Base-by-base conservation (phyloP, 1,139 yeast species). In the Saccharomyces pastorianus region DNA sequence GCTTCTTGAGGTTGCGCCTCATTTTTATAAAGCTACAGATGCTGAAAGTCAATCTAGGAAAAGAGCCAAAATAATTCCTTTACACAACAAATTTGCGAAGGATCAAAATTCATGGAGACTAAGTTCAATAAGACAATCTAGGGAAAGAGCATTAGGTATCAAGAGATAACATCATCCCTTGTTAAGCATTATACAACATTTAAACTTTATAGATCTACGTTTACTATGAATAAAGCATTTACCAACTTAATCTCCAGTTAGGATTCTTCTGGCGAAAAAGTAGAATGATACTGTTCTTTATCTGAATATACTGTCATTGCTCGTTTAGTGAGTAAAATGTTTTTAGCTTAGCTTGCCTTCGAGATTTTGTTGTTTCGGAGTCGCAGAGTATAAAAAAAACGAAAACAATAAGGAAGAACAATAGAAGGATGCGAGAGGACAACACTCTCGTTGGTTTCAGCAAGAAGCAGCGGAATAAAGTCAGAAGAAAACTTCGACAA, bases 1-100 rank as follows among this genome's bases (percentile, higher is more conserved):
- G 97, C 74, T 93, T 47, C 76, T 85, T 7, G 90, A 87, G 62
- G 79, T 82, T 44, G 98, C 98, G 1, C 97, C 98, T 1, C 82
- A 83, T 52, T 91, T 85, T 70, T 93, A 88, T 77, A 83, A 84
- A 67, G 78, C 77, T 7, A 79, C 84, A 3, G 74, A 70, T 57
- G 69, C 67, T 1, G 64, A 69, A 38, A 72, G 74, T 69, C 64
- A 71, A 67, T 69, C 76, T 58, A 66, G 73, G 71, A 64, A 73
- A 53, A 77, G 75, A 59, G 71, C 71, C 17, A 79, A 79, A 61
- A 81, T 85, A 51, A 80, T 76, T 51, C 95, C 96, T 3, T 70
- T 88, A 58, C 79, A 76, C 65, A 81, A 84, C 59, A 76, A 77
- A 55, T 80, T 75, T 60, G 73, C 82, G 2, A 75, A 73, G 56